Conservation (phyloP, 495 filamentous ascomycete species). For the Penicillium cinerascens region DNA sequence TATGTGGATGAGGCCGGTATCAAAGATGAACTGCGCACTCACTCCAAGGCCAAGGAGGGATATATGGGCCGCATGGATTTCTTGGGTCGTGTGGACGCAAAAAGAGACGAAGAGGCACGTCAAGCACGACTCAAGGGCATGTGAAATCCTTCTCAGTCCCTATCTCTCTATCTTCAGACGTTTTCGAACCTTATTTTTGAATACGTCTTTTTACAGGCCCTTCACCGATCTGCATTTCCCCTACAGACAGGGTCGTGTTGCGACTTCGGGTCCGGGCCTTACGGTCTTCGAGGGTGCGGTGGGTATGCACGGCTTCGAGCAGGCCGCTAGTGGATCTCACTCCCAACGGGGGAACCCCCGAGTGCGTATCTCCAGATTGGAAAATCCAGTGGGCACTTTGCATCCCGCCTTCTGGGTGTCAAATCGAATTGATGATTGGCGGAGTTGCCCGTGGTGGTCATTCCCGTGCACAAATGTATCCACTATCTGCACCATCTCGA, state of each 20-base stretch:
- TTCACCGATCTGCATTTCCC: not conserved
- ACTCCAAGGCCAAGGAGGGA: slow-evolving; percentile 78
- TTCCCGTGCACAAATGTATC: not conserved
- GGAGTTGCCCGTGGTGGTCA: not conserved
- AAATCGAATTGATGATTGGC: not conserved
- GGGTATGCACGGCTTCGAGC: slow-evolving; percentile 1
- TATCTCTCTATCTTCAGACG: not conserved
- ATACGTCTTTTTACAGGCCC: not conserved
- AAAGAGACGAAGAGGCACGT: slow-evolving; percentile 71
- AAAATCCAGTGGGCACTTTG: not conserved
- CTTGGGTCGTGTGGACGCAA: slow-evolving; percentile 73
- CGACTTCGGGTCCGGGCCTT: not conserved
- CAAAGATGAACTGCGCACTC: slow-evolving; percentile 80
- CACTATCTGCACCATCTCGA: not conserved
- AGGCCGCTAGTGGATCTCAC: slow-evolving; percentile 8
- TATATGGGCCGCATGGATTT: slow-evolving; percentile 87
- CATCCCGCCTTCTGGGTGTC: not conserved
- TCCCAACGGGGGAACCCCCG: not conserved
- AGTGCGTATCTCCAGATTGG: not conserved
- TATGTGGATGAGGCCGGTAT: slow-evolving; percentile 92
- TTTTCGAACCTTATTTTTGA: not conserved
- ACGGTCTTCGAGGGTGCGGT: not conserved
- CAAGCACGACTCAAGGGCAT: slow-evolving; percentile 56
- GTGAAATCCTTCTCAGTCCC: slow-evolving; percentile 20
- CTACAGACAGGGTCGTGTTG: slow-evolving; percentile 6